Evolutionary conservation across 176 grass and related monocot species (phyloP).

Genomic region (Elymus sibiricus): DNA sequence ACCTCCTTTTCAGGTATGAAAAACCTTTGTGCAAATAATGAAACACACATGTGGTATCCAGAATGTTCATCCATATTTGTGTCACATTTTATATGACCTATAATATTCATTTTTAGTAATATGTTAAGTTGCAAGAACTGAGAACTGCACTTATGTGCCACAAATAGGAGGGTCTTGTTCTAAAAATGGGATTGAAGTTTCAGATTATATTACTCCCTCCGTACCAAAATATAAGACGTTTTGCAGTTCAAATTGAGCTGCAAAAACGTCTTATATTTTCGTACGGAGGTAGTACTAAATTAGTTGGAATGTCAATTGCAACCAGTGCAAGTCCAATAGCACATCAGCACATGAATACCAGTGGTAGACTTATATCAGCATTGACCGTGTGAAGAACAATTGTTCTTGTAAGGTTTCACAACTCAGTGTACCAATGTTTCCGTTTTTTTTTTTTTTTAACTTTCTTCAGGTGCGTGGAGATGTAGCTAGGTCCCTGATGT

Average conservation of each 20-base stretch:
- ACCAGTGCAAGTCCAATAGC: no score
- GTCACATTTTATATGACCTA: neutral
- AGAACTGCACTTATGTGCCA: neutral
- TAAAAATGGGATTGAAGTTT: neutral
- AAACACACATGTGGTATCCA: neutral
- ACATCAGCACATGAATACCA: neutral
- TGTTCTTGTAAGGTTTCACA: no score
- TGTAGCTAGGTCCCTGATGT: slow-evolving; percentile 79
- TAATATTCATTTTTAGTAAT: neutral
- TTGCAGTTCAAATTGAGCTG: no score
- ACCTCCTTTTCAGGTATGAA: slow-evolving; percentile 59
- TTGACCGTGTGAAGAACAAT: neutral
- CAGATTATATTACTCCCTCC: no score
- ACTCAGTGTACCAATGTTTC: neutral
- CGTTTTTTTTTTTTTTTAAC: neutral
- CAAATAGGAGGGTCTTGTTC: neutral
- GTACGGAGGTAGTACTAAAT: no score
- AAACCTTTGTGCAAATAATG: neutral
- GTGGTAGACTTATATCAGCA: neutral
- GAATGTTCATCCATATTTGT: neutral
- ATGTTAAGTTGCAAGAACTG: neutral
- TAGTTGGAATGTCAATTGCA: no score
- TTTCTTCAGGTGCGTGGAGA: slow-evolving; percentile 62
- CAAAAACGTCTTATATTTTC: no score
- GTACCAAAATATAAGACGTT: no score